Base-by-base conservation (phyloP, 305 asterid genomes). In the Fraxinus latifolia region DNA sequence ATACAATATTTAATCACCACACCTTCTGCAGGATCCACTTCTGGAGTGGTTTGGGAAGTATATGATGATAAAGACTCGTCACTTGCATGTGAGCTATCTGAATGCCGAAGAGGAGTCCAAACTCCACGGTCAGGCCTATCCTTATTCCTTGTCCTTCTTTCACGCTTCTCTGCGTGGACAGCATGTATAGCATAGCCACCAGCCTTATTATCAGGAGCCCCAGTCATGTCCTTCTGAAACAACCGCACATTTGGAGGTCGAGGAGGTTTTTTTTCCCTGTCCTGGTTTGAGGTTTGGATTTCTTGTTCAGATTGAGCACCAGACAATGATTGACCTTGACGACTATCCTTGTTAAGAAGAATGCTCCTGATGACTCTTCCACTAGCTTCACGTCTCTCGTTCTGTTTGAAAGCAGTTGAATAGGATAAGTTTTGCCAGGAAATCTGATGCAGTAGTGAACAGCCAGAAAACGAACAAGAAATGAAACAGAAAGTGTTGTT, bases 41-140 rank as follows among this genome's bases (percentile, higher is more conserved):
- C 88, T 83, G 87, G 91, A 74, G 92, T 82, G 76, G 95, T 80
- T 82, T 91, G 97, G 80, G 93, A 90, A 79, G 91, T 79, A 25
- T 92, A 84, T 14, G 92, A 91, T 79, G 95, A 87, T 82, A 91
- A 88, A 21, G 97, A 89, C 72, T 91, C 97, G 71, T 89, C 92
- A 87, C 92, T 93, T 70, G 94, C 90, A 85, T 89, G 95, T 77
- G 92, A 85, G 68, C 95, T 91, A 82, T 93, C 98, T 29, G 97
- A 86, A 71, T 92, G 97, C 62, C 93, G 92, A 87, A 93, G 94
- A 83, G 97, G 97, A 73, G 98, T 83, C 98, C 98, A 95, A 83
- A 95, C 97, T 83, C 96, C 98, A 83, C 97, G 97, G 87, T 95
- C 98, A 83, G 97, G 98, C 79, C 98, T 91, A 85, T 95, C 97